Percentiles rank a stretch among this genome's conserved stretches.
Conservation (phyloP, 2,329 filamentous ascomycete species). For the Diaporthe citriasiana region DNA sequence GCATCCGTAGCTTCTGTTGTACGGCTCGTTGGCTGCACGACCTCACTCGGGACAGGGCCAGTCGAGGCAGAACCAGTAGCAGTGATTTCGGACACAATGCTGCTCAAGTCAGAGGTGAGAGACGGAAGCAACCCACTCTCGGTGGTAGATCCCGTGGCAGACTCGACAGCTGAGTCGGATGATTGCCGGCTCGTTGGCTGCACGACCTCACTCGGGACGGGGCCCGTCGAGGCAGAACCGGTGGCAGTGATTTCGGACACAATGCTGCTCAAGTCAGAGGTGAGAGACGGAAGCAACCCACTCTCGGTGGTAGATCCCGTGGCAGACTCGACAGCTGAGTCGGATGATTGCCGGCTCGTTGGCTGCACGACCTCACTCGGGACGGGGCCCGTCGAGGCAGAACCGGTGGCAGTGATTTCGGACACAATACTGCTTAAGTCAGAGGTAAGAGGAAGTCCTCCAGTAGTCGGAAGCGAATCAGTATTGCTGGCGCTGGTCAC, state of each 20-base stretch:
- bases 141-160: neutral
- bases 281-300: too few relatives aligned
- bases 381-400: conserved; percentile 3
- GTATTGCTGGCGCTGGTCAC: neutral
- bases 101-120: neutral
- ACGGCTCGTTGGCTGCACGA: conserved; percentile 6
- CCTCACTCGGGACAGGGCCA: neutral
- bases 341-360: too few relatives aligned
- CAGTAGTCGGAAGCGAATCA: too few relatives aligned
- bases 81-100: conserved; percentile 3
- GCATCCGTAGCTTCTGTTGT: conserved; percentile 2
- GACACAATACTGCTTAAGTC: conserved; percentile 3
- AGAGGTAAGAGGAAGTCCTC: conserved; percentile 12
- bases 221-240: neutral
- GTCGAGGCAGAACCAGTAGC: neutral
- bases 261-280: conserved; percentile 11
- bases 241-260: conserved; percentile 11
- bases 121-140: neutral
- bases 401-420: neutral
- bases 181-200: conserved; percentile 23
- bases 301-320: too few relatives aligned
- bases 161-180: neutral
- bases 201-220: neutral
- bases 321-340: too few relatives aligned
- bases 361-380: neutral